Conservation (phyloP, 164 flowering plant species). For the Berberis vulgaris region DNA sequence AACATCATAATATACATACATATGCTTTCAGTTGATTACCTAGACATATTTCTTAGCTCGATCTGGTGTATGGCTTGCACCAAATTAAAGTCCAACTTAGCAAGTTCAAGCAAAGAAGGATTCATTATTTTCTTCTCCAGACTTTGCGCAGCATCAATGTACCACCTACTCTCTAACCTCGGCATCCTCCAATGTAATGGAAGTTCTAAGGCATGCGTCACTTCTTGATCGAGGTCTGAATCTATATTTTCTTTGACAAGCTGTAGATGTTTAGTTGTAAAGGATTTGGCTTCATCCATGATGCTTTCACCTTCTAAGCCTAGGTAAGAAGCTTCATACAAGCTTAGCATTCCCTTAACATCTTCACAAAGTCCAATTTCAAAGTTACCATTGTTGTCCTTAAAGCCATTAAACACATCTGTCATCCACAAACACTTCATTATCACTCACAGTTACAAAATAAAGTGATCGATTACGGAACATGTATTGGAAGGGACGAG, state of each 20-base stretch:
- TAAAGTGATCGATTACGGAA: no score
- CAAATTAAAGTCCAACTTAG: not conserved
- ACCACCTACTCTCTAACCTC: not conserved
- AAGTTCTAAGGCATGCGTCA: not conserved
- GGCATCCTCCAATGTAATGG: not conserved
- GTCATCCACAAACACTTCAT: not conserved
- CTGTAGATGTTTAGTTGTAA: conserved; percentile 4
- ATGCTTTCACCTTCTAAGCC: conserved; percentile 5
- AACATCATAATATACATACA: not conserved
- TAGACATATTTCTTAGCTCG: not conserved
- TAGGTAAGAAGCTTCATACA: conserved; percentile 11
- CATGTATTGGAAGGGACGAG: no score
- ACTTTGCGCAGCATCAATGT: not conserved
- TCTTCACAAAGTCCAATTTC: not conserved
- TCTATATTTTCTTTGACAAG: not conserved
- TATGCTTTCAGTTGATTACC: not conserved
- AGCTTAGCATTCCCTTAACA: conserved; percentile 9
- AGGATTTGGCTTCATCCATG: conserved; percentile 2
- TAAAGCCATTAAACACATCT: not conserved
- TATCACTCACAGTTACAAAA: no score
- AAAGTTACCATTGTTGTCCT: not conserved
- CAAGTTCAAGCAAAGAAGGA: not conserved
- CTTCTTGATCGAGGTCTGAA: not conserved
- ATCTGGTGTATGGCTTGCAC: not conserved
- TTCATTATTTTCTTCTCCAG: not conserved